phyloP scores from a whole-genome alignment of 179 eudicot species.

The Beta lomatogona region DNA sequence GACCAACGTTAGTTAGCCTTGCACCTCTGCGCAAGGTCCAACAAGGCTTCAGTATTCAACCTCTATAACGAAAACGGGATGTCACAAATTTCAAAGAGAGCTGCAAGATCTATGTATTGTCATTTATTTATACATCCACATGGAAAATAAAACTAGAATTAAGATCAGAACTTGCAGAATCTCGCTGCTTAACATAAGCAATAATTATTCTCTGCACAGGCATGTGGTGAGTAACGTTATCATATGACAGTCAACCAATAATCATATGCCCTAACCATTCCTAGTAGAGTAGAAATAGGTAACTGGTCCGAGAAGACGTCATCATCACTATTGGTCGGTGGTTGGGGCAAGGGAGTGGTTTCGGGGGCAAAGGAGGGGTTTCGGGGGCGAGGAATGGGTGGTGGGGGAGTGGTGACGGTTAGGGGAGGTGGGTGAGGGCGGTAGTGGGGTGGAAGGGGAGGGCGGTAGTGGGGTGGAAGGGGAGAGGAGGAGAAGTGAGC shows the following conservation, averaged over 20 bases:
- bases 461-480: no score
- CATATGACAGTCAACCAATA: background rate
- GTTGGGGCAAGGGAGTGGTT: no score
- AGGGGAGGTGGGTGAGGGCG: no score
- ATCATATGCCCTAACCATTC: background rate
- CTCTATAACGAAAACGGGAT: background rate
- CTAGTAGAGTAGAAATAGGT: background rate
- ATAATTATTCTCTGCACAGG: background rate
- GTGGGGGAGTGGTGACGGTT: no score
- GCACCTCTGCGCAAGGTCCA: slow-evolving; percentile 43
- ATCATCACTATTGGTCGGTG: background rate
- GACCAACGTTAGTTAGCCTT: slow-evolving; percentile 64
- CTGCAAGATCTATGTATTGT: background rate
- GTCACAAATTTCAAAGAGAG: slow-evolving; percentile 2
- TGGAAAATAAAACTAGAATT: background rate
- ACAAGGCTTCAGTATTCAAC: background rate
- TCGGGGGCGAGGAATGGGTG: no score
- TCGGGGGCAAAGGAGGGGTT: no score
- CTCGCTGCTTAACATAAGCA: background rate
- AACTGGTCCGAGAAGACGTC: background rate
- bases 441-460: no score
- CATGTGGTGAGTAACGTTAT: background rate
- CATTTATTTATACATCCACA: background rate
- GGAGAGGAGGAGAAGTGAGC: no score
- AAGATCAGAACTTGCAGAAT: background rate